A percentile compares a stretch with the other conserved stretches of the same genome.
Evolutionary conservation across 441 rosid species (phyloP).

Genomic region (Arabidopsis hybrid): DNA sequence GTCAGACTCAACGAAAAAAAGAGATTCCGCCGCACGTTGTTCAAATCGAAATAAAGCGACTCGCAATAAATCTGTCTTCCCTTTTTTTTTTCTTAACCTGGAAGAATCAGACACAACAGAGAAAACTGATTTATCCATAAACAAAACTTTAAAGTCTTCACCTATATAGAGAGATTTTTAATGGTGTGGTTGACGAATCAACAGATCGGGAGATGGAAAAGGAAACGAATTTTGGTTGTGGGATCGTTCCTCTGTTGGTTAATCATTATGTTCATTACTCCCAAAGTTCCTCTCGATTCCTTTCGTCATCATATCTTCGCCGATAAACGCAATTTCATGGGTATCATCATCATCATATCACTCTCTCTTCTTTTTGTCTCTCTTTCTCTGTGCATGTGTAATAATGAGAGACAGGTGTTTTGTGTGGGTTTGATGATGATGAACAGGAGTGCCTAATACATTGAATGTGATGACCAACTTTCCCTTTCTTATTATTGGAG

Average conservation of each 20-base stretch:
- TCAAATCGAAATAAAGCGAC: slow-evolving; percentile 39
- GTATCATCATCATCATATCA: slow-evolving; percentile 45
- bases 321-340: slow-evolving; percentile 86
- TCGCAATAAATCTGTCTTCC: background rate
- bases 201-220: slow-evolving; percentile 54
- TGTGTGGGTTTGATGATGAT: slow-evolving; percentile 28
- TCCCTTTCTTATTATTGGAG: slow-evolving; percentile 83
- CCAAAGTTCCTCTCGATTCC: slow-evolving; percentile 66
- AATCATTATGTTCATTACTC: slow-evolving; percentile 67
- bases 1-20: slow-evolving; percentile 28
- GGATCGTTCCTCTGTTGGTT: slow-evolving; percentile 64
- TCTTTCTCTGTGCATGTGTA: slow-evolving; percentile 32
- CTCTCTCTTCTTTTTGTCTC: background rate
- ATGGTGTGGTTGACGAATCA: slow-evolving; percentile 67
- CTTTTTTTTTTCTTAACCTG: slow-evolving; percentile 36
- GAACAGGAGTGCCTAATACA: slow-evolving; percentile 84
- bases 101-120: slow-evolving; percentile 25
- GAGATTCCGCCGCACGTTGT: slow-evolving; percentile 50
- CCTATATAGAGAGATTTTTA: slow-evolving; percentile 30
- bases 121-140: background rate
- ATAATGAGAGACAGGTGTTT: slow-evolving; percentile 40
- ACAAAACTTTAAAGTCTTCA: slow-evolving; percentile 13
- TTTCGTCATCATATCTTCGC: slow-evolving; percentile 59
- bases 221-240: slow-evolving; percentile 51
- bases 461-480: slow-evolving; percentile 87